Evolutionary conservation across 2,329 filamentous ascomycete genomes (phyloP).

Genomic region (Ambrosiella beaveri): DNA sequence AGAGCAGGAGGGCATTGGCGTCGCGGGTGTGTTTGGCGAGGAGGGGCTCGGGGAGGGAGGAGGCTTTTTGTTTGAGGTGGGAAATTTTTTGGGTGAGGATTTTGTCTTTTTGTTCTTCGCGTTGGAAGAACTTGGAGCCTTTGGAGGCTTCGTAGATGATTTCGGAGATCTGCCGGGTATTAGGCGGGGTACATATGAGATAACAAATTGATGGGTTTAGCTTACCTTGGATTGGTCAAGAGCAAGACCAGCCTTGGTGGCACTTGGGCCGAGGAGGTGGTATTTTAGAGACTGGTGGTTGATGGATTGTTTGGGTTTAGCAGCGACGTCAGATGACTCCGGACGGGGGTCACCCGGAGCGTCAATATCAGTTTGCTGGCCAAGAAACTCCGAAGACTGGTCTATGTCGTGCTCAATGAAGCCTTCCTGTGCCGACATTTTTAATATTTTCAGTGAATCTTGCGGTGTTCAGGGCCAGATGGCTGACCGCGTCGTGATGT

Average conservation of each 20-base stretch:
- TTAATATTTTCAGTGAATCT: not conserved
- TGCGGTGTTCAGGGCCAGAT: too few species aligned
- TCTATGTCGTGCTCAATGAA: too few species aligned
- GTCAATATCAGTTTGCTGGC: not conserved
- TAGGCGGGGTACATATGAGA: not conserved
- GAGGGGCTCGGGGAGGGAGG: slow-evolving; percentile 57
- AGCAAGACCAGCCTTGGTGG: slow-evolving; percentile 84
- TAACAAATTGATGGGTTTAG: not conserved
- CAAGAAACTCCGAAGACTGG: not conserved
- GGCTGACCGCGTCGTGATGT: too few species aligned
- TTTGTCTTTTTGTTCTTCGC: slow-evolving; percentile 70
- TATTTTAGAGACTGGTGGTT: slow-evolving; percentile 60
- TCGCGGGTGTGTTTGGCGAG: slow-evolving; percentile 54
- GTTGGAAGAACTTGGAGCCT: slow-evolving; percentile 89
- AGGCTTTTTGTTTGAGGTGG: slow-evolving; percentile 58
- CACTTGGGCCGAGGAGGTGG: slow-evolving; percentile 69
- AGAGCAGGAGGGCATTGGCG: slow-evolving; percentile 64
- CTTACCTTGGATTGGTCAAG: slow-evolving; percentile 76
- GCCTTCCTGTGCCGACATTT: not conserved
- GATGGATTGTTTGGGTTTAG: not conserved
- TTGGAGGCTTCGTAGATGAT: slow-evolving; percentile 95
- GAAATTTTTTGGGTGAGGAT: slow-evolving; percentile 73
- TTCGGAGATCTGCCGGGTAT: slow-evolving; percentile 53
- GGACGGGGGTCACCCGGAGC: not conserved
- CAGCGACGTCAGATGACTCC: not conserved